Conservation (phyloP, 176 grass and related monocot species). For the Phragmites australis region DNA sequence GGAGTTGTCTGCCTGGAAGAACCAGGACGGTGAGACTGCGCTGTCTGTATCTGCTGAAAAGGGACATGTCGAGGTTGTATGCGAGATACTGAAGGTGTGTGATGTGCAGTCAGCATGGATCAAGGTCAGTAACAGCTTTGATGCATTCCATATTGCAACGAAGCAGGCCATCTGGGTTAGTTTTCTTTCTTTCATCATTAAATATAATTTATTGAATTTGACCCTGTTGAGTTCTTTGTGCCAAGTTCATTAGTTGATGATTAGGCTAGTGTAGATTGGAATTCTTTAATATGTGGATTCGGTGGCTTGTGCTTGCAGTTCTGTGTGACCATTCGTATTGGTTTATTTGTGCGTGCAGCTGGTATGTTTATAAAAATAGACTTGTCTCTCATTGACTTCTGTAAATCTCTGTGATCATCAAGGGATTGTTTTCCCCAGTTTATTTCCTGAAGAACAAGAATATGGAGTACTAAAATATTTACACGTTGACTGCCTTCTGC, state of each 20-base stretch:
- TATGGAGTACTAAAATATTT: slow-evolving; percentile 7
- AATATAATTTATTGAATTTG: neutral
- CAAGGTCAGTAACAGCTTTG: slow-evolving; percentile 78
- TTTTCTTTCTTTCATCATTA: slow-evolving; percentile 21
- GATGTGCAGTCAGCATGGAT: slow-evolving; percentile 68
- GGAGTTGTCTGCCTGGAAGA: slow-evolving; percentile 58
- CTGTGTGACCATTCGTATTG: slow-evolving; percentile 5
- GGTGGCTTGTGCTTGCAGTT: neutral
- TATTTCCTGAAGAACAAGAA: slow-evolving; percentile 13
- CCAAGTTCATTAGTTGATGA: slow-evolving; percentile 7
- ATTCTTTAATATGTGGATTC: slow-evolving; percentile 15
- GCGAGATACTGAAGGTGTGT: slow-evolving; percentile 69
- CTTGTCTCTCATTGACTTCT: slow-evolving; percentile 23
- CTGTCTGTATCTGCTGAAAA: slow-evolving; percentile 84
- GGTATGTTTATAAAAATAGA: slow-evolving; percentile 15
- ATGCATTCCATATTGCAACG: slow-evolving; percentile 85
- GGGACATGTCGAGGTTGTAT: slow-evolving; percentile 68
- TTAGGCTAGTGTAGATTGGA: neutral
- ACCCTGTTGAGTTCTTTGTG: neutral
- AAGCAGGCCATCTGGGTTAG: slow-evolving; percentile 92
- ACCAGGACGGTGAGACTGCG: slow-evolving; percentile 81
- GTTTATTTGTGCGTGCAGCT: neutral
- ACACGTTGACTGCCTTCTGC: neutral
- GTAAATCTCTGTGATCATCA: slow-evolving; percentile 9
- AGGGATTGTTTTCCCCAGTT: neutral